phyloP scores from a whole-genome alignment of 1,284 basidiomycete species.

The Ceratobasidium sp. region DNA sequence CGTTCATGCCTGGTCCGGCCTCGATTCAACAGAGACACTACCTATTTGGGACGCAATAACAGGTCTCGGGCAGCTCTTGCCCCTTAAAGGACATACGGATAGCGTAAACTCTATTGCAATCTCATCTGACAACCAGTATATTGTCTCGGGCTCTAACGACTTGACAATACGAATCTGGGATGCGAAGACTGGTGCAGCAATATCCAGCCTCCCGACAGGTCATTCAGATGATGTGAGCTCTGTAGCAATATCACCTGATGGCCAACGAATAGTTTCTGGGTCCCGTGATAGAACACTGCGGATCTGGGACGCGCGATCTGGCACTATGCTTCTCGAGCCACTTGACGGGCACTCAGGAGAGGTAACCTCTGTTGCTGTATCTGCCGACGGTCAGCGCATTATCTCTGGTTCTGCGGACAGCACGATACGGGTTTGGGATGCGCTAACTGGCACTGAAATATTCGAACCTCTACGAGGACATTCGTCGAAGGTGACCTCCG shows the following conservation, averaged over 20 bases:
- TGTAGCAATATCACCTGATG: conserved; percentile 32
- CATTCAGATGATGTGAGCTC: neutral
- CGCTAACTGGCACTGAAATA: neutral
- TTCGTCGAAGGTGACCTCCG: neutral
- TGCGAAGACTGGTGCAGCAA: neutral
- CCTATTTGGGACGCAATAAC: too few relatives aligned
- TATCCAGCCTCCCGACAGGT: neutral
- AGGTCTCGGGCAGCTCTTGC: too few relatives aligned
- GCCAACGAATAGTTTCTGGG: neutral
- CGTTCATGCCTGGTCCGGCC: too few relatives aligned
- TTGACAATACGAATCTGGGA: conserved; percentile 33
- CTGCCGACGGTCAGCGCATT: neutral
- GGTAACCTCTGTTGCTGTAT: conserved; percentile 24
- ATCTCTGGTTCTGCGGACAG: neutral
- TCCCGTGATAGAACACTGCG: neutral
- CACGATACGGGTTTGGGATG: conserved; percentile 33
- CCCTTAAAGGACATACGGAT: too few relatives aligned
- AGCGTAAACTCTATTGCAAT: too few relatives aligned
- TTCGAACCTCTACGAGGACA: neutral
- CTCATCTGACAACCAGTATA: neutral
- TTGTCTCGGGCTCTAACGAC: conserved; percentile 36
- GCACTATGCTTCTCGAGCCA: neutral
- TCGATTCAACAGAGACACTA: too few relatives aligned
- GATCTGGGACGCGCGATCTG: neutral
- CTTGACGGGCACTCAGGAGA: neutral